phyloP scores from a whole-genome alignment of 306 rosid species.

The Fragaria ananassa region DNA sequence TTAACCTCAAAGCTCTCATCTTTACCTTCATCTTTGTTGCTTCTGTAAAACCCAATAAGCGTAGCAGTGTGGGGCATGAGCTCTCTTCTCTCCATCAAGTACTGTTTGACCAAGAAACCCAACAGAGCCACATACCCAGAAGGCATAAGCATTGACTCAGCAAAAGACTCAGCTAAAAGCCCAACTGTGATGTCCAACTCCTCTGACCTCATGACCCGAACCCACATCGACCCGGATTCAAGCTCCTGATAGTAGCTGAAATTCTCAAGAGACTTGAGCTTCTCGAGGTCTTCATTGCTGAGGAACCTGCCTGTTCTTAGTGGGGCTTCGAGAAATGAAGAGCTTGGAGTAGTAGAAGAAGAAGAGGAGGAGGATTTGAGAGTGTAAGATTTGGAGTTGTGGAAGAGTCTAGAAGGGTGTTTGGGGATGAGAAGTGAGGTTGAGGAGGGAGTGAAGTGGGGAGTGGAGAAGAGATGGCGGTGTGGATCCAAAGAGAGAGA shows the following conservation, averaged over 20 bases:
- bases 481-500: conserved; percentile 47
- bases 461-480: conserved; percentile 5
- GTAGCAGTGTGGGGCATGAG: conserved; percentile 74
- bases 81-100: conserved; percentile 57
- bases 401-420: conserved; percentile 29
- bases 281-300: conserved; percentile 52
- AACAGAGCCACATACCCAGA: conserved; percentile 50
- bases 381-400: conserved; percentile 13
- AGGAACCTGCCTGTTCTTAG: conserved; percentile 59
- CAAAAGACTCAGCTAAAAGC: conserved; percentile 74
- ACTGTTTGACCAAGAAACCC: conserved; percentile 64
- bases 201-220: conserved; percentile 68
- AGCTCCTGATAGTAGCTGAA: conserved; percentile 51
- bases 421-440: conserved; percentile 23
- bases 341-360: conserved; percentile 8
- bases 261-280: conserved; percentile 48
- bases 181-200: conserved; percentile 54
- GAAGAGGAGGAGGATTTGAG: conserved; percentile 43
- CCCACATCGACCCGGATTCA: conserved; percentile 64
- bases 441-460: conserved; percentile 16
- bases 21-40: background rate
- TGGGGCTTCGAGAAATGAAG: conserved; percentile 43
- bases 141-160: conserved; percentile 71
- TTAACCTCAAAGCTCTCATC: background rate
- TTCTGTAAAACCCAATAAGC: conserved; percentile 66